A percentile compares a stretch with the other conserved stretches of the same genome.
phyloP scores from a whole-genome alignment of 140 eudicot genomes.

The Senecio squalidus region DNA sequence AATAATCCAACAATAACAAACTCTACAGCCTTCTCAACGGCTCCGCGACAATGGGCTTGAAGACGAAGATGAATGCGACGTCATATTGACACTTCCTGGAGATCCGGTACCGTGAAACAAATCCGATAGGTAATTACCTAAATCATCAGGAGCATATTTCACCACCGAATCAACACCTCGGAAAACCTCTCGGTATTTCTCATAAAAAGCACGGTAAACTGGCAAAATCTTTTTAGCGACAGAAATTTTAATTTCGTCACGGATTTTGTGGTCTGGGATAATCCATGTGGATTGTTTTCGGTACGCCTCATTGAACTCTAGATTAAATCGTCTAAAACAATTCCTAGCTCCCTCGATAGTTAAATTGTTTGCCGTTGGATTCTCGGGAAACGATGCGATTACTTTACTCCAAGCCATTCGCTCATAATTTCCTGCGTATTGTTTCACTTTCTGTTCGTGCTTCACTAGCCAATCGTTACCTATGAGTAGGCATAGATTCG shows the following conservation, averaged over 20 bases:
- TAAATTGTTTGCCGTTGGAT: slow-evolving; percentile 41
- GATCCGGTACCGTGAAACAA: slow-evolving; percentile 42
- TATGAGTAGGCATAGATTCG: slow-evolving; percentile 37
- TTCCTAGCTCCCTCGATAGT: slow-evolving; percentile 24
- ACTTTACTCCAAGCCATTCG: slow-evolving; percentile 73
- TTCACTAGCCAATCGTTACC: slow-evolving; percentile 65
- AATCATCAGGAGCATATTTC: slow-evolving; percentile 75
- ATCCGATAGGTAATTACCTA: slow-evolving; percentile 67
- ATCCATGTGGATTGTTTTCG: slow-evolving; percentile 62
- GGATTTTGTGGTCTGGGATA: slow-evolving; percentile 50
- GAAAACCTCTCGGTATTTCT: slow-evolving; percentile 24
- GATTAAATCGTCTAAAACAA: slow-evolving; percentile 47
- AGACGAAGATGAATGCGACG: slow-evolving; percentile 29
- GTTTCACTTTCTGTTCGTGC: slow-evolving; percentile 46
- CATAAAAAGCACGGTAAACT: slow-evolving; percentile 47
- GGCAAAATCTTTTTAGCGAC: slow-evolving; percentile 36
- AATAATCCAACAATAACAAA: no score
- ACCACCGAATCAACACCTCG: slow-evolving; percentile 41
- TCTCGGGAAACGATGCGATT: slow-evolving; percentile 45
- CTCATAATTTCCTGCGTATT: slow-evolving; percentile 51
- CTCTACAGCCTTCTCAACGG: no score
- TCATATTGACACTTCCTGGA: slow-evolving; percentile 19
- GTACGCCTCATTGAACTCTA: slow-evolving; percentile 46
- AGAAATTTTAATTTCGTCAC: slow-evolving; percentile 65
- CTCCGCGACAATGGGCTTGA: slow-evolving; percentile 21